These are phyloP conservation scores for Nicotiana sylvestris DNA, from an alignment of 257 asterid genomes.

Conservation along the genomic window DNA sequence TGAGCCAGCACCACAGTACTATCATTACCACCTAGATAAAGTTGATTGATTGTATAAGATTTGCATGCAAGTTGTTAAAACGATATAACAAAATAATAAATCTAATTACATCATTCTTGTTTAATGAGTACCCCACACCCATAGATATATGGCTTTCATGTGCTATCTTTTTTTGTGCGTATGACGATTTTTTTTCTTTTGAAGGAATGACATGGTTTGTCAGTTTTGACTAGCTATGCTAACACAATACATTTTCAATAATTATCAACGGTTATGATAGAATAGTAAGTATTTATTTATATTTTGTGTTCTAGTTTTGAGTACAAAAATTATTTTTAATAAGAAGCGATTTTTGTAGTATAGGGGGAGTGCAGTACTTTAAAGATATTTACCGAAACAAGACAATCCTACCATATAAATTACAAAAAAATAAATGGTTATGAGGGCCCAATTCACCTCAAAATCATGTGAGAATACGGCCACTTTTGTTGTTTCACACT, in stretches of 20 bases:
- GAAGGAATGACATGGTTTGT: not conserved
- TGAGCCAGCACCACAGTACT: not conserved
- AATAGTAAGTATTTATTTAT: no score
- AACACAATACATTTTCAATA: no score
- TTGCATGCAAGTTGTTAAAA: slow-evolving; percentile 5
- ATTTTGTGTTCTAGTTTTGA: no score
- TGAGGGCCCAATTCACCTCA: slow-evolving; percentile 1
- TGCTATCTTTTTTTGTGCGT: not conserved
- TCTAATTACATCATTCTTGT: not conserved
- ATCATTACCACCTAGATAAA: slow-evolving; percentile 10
- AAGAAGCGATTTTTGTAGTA: not conserved
- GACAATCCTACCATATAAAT: not conserved
- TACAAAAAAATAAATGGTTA: not conserved
- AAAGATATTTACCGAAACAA: not conserved
- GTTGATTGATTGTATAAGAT: not conserved
- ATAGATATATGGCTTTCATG: not conserved
- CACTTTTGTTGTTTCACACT: not conserved
- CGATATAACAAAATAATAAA: not conserved
- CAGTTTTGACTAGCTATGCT: not conserved
- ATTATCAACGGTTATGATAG: no score
- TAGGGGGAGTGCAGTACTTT: not conserved
- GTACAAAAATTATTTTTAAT: no score
- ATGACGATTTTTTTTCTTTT: not conserved
- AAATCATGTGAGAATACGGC: slow-evolving; percentile 10
- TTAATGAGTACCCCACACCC: not conserved